These are phyloP conservation scores for Knoxdaviesia capensis DNA, from an alignment of 2,329 filamentous ascomycete species.

Conservation along the genomic window DNA sequence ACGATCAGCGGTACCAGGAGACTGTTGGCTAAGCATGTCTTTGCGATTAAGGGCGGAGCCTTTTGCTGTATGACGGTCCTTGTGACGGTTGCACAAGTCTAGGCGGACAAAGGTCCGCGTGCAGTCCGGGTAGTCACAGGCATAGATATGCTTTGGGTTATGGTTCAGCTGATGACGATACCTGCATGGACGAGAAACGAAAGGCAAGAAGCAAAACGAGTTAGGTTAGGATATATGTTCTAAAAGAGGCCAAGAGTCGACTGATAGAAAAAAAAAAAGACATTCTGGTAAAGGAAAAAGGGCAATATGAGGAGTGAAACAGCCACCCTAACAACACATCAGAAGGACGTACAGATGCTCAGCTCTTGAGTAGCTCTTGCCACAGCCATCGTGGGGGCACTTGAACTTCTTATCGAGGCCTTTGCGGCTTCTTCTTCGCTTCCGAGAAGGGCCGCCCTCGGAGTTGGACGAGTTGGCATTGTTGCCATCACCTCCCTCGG, in stretches of 20 bases:
- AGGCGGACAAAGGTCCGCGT: slow-evolving; percentile 80
- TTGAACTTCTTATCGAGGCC: slow-evolving; percentile 65
- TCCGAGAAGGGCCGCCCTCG: slow-evolving; percentile 27
- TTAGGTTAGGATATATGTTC: not conserved
- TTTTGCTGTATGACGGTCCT: slow-evolving; percentile 62
- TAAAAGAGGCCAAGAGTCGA: too few species aligned
- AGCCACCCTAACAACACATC: not conserved
- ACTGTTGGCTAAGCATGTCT: slow-evolving; percentile 22
- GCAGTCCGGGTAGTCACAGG: slow-evolving; percentile 83
- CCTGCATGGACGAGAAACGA: slow-evolving; percentile 14
- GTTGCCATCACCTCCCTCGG: slow-evolving; percentile 17
- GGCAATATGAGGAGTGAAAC: not conserved
- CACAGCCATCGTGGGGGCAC: slow-evolving; percentile 71
- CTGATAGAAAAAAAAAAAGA: too few species aligned
- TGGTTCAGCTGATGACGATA: slow-evolving; percentile 92
- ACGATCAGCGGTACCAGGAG: slow-evolving; percentile 14
- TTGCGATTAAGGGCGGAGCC: slow-evolving; percentile 59
- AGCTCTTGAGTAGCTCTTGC: slow-evolving; percentile 88
- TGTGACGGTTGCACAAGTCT: slow-evolving; percentile 73
- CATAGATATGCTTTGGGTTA: slow-evolving; percentile 85
- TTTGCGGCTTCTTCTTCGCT: slow-evolving; percentile 54
- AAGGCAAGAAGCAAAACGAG: not conserved
- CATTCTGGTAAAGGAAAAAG: not conserved
- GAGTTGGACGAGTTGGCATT: slow-evolving; percentile 27
- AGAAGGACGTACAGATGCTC: slow-evolving; percentile 63